Base-by-base conservation (phyloP, 768 basidiomycete genomes). In the Lentinula sp. region DNA sequence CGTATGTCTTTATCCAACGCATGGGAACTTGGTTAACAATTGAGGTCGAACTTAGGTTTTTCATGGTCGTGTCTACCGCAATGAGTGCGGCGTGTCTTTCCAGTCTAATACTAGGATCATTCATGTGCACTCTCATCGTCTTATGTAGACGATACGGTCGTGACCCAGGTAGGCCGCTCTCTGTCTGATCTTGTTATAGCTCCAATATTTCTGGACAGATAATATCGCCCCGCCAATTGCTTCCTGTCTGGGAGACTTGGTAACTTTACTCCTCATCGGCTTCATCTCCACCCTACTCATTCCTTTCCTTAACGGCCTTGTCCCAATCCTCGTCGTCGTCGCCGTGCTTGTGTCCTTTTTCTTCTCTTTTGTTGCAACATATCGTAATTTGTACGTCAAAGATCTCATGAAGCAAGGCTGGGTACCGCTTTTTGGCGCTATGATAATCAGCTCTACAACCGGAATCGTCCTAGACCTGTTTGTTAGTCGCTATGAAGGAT, bases 211-310 rank as follows among this genome's bases (percentile, higher is more conserved):
- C 35, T 28, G 13, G 48, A 6, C 68, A 93, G 95, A 97, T 70
- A 99, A 99, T 71, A 95, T 98, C 65, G 91, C 95, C 1, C 93
- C 97, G 0, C 95, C 97, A 0, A 80, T 98, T 8, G 97, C 97
- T 0, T 85, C 93, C 2, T 93, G 92, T 66, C 80, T 98, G 2
- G 96, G 97, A 4, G 97, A 98, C 68, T 80, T 99, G 37, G 80
- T 98, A 54, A 96, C 96, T 0, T 84, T 99, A 52, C 80, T 86
- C 61, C 85, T 98, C 59, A 76, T 98, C 31, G 91, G 89, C n/a
- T 60, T 76, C 16, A 78, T 88, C n/a, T 87, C 91, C 5, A 81
- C 88, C 2, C 62, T 84, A n/a, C 81, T 96, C 61, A 84, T 94
- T 49, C 74, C 77, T 49, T 79, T 83, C 64, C 75, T 91, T 42